A percentile compares a stretch with the other conserved stretches of the same genome.
Evolutionary conservation across 352 stramenopile species (phyloP).

Genomic region (Pythium diclinum): DNA sequence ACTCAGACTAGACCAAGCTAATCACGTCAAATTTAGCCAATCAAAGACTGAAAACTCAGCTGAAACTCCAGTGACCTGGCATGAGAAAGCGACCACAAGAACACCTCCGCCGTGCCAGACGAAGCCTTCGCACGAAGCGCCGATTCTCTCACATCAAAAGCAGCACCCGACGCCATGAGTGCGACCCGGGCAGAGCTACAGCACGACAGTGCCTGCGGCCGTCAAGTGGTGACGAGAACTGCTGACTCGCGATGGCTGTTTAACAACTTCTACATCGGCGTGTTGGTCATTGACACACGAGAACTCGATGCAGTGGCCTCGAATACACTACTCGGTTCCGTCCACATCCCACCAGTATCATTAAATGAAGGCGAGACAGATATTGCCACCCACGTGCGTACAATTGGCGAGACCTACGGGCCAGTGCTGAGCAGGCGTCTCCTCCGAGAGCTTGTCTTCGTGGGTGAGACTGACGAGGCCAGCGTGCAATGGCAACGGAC

Average conservation of each 20-base stretch:
- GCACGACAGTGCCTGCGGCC: not conserved
- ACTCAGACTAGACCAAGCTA: not conserved
- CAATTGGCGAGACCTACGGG: not conserved
- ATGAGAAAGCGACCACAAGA: not conserved
- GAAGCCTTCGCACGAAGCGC: not conserved
- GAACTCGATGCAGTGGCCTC: slow-evolving; percentile 25
- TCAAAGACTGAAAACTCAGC: slow-evolving; percentile 6
- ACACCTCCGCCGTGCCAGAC: not conserved
- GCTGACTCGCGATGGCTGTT: slow-evolving; percentile 68
- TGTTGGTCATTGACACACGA: slow-evolving; percentile 60
- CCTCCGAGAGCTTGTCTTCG: slow-evolving; percentile 53
- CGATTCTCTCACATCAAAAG: not conserved
- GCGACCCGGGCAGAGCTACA: not conserved
- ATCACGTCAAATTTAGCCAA: slow-evolving; percentile 7
- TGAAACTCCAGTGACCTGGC: not conserved
- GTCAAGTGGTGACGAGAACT: slow-evolving; percentile 6
- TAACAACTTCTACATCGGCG: slow-evolving; percentile 68
- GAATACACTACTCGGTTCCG: slow-evolving; percentile 46
- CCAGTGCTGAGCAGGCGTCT: slow-evolving; percentile 28
- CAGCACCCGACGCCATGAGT: not conserved
- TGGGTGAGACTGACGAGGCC: slow-evolving; percentile 36
- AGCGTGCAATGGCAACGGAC: slow-evolving; percentile 36
- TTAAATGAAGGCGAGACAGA: slow-evolving; percentile 21
- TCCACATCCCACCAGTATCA: slow-evolving; percentile 43
- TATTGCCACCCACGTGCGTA: slow-evolving; percentile 22